Evolutionary conservation across 1,139 yeast genomes (phyloP), one percentile per base, ranked within the genome.

Genomic region (Oligophagozyma castellii): DNA sequence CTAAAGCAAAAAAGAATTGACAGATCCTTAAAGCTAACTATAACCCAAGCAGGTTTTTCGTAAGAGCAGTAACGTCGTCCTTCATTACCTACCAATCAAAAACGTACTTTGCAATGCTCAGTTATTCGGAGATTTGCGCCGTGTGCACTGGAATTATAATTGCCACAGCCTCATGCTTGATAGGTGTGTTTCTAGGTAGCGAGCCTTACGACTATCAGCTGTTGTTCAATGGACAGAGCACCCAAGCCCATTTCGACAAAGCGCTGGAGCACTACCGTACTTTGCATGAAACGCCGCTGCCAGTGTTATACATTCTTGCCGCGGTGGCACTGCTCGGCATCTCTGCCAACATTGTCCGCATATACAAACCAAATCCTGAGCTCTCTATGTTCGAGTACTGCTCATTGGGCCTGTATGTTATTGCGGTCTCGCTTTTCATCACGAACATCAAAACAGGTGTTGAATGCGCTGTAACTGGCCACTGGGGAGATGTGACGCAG

Each of bases 401-500:
- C 26, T 63, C 93, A 8, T 62, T 84, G 44, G 73, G 72, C 15
- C 64, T 81, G 37, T 70, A 69, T 48, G 74, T 84, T 55, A 60
- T 74, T 24, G 78, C 77, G 7, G 58, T 80, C 29, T 72, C 86
- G 43, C 69, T 86, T 44, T 89, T 84, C 57, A 62, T 84, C 48
- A 78, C 94, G 44, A 89, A 89, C 57, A 63, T 89, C 42, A 69
- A 86, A 53, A 71, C 80, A 30, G 98, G 98, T 29, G 63, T 76
- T 29, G 67, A 68, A 43, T 70, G 92, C 30, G 71, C 83, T 35
- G 46, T 70, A 18, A 56, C 67, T 35, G 84, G 86, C 26, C 63
- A 70, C 36, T 89, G 96, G 95, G 96, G 95, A 38, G 96, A 89
- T 32, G 94, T 89, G 30, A 83, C 80, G 46, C 72, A 68, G 53